phyloP scores from a whole-genome alignment of 441 rosid genomes.

The Sinapis alba region DNA sequence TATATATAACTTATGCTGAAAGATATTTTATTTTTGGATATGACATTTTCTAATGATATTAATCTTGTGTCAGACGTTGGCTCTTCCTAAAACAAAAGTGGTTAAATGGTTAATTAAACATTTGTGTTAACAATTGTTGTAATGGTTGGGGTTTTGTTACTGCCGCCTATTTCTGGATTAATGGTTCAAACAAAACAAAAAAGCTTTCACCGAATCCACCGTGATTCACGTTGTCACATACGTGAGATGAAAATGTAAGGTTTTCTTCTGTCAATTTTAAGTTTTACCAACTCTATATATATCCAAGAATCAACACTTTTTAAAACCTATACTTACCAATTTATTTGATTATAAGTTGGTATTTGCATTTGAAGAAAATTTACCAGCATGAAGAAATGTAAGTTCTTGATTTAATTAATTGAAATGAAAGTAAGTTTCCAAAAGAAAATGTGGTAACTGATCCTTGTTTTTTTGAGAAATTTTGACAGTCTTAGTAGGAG shows the following conservation, averaged over 20 bases:
- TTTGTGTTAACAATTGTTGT: conserved; percentile 1
- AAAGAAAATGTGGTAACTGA: neutral
- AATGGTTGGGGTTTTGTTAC: conserved; percentile 15
- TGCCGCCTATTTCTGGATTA: conserved; percentile 25
- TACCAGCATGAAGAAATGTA: conserved; percentile 35
- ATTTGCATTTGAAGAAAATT: neutral
- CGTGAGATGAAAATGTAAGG: conserved; percentile 1
- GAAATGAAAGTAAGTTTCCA: neutral
- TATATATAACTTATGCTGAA: neutral
- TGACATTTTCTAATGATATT: neutral
- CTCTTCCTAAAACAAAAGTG: conserved; percentile 1
- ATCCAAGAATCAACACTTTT: neutral
- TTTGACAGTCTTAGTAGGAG: conserved; percentile 42
- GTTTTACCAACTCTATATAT: conserved; percentile 1
- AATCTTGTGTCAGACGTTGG: neutral
- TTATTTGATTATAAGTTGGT: conserved; percentile 24
- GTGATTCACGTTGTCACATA: conserved; percentile 23
- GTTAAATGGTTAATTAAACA: neutral
- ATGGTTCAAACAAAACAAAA: neutral
- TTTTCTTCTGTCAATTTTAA: neutral
- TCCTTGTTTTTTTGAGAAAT: neutral
- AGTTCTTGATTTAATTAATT: conserved; percentile 8
- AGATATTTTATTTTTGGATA: neutral
- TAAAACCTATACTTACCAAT: conserved; percentile 7
- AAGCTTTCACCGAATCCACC: conserved; percentile 14